Base-by-base conservation (phyloP, 2,329 filamentous ascomycete species). In the Rhynchosporium graminicola region DNA sequence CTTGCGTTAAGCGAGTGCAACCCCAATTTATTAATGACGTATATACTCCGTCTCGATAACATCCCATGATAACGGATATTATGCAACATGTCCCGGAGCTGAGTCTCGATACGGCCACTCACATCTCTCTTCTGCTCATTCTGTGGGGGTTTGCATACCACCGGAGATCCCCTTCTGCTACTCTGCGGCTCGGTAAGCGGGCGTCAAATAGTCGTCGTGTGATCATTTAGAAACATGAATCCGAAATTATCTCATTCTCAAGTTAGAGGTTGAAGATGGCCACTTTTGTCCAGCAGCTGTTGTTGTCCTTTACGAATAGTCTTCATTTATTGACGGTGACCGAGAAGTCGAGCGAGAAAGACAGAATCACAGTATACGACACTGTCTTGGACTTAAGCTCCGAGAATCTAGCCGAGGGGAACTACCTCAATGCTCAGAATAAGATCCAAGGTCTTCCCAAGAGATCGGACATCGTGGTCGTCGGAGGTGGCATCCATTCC, bases 391-490 rank as follows among this genome's bases (percentile, higher is more conserved):
- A n/a, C n/a, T 2, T 9, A 3, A 43, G 42, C 13, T 15, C n/a
- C 3, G 43, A 46, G 3, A n/a, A 10, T 1, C 20, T 6, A 26
- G 43, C 5, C 8, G 20, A 26, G 3, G n/a, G 20, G 6, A 6
- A 33, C 4, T 8, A n/a, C 3, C 65, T 70, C 51, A 69, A 70
- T 63, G 64, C 65, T 28, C 12, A 38, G 31, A 67, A 68, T 55
- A 65, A 65, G 46, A n/a, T 10, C 40, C 45, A 56, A 9, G 61
- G 65, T 7, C 29, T 65, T 7, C 65, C 69, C 4, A n/a, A 33
- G 29, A 57, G 46, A 7, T 63, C 69, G 12, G 69, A 71, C 64
- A 68, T 71, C 3, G 67, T 71, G 13, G 63, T 71, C 20, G 63
- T 62, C 3, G 69, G 69, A 9, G 69, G 57, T 52, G 69, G 69